Conservation (phyloP, 2,329 filamentous ascomycete species). For the Epichloe festucae region DNA sequence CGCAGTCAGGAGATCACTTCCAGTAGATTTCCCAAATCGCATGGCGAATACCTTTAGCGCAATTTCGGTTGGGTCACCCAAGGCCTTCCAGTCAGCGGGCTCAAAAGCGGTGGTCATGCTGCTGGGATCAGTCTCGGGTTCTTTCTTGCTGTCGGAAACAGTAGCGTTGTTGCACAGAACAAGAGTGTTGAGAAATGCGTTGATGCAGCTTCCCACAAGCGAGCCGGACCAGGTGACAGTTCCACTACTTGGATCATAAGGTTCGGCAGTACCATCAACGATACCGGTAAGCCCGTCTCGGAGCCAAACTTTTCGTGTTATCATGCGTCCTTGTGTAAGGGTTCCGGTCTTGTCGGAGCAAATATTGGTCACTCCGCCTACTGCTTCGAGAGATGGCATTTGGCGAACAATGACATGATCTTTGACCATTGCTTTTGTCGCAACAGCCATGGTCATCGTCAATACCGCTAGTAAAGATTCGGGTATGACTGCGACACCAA, state of each 20-base stretch:
- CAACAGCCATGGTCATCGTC: constrained; percentile 58
- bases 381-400: constrained; percentile 50
- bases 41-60: constrained; percentile 62
- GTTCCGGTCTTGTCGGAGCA: constrained; percentile 62
- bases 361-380: constrained; percentile 57
- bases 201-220: constrained; percentile 27
- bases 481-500: constrained; percentile 50
- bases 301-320: constrained; percentile 49
- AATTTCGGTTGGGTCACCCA: constrained; percentile 60
- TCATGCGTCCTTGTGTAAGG: constrained; percentile 53
- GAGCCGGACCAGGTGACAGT: constrained; percentile 31
- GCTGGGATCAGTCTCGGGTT: constrained; percentile 32
- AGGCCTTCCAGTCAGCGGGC: constrained; percentile 39
- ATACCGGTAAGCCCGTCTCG: constrained; percentile 37
- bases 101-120: constrained; percentile 33
- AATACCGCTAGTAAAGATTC: constrained; percentile 57
- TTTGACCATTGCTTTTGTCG: constrained; percentile 50
- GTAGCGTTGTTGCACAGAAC: constrained; percentile 49
- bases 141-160: constrained; percentile 35
- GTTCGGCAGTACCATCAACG: constrained; percentile 42
- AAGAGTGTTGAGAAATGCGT: constrained; percentile 38
- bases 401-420: constrained; percentile 54
- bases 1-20: constrained; percentile 36
- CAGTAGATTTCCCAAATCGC: constrained; percentile 44
- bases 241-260: constrained; percentile 48